These are phyloP conservation scores for Pichia deserticola DNA, from an alignment of 805 yeast genomes.

Conservation along the genomic window DNA sequence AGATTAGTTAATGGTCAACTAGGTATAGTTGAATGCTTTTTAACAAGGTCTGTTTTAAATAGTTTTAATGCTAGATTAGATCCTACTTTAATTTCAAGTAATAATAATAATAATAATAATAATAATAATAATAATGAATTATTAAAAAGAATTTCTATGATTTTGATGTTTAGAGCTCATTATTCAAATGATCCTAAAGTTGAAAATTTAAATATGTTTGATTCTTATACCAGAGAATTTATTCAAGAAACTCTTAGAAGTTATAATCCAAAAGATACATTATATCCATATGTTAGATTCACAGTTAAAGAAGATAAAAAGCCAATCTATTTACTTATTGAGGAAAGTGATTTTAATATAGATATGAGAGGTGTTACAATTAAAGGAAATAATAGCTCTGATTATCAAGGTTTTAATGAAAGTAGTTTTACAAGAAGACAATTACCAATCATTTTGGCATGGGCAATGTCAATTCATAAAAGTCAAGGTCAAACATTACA, in stretches of 20 bases:
- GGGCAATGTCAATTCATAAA: slow-evolving; percentile 82
- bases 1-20: slow-evolving; percentile 84
- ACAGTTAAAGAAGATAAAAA: slow-evolving; percentile 24
- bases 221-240: slow-evolving; percentile 6
- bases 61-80: slow-evolving; percentile 12
- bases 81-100: slow-evolving; percentile 1
- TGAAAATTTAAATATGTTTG: slow-evolving; percentile 6
- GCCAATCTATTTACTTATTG: slow-evolving; percentile 25
- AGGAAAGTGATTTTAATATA: slow-evolving; percentile 30
- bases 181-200: not conserved
- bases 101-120: no score
- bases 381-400: no score
- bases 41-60: slow-evolving; percentile 25
- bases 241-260: slow-evolving; percentile 18
- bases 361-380: slow-evolving; percentile 10
- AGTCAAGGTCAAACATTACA: slow-evolving; percentile 80
- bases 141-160: slow-evolving; percentile 6
- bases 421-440: slow-evolving; percentile 40
- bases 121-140: slow-evolving; percentile 6
- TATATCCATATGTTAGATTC: slow-evolving; percentile 43
- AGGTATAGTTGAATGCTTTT: slow-evolving; percentile 63
- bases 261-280: slow-evolving; percentile 15
- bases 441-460: slow-evolving; percentile 63
- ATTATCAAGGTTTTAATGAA: not conserved
- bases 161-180: not conserved